Evolutionary conservation across 164 flowering plant genomes (phyloP).

Genomic region (Aristolochia contorta): DNA sequence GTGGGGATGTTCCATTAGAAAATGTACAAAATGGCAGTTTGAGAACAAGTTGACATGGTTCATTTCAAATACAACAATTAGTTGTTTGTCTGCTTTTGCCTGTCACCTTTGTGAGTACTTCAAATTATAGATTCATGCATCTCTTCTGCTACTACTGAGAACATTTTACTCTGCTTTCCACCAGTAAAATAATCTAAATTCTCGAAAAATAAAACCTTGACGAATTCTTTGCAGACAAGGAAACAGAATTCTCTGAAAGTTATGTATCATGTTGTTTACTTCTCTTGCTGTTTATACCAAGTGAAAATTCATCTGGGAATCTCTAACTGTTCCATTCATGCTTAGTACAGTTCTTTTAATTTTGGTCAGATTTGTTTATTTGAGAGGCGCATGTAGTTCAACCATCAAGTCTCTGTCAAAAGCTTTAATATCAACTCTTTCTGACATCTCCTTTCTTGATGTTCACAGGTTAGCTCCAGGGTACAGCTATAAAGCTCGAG

Average conservation of each 20-base stretch:
- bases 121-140: neutral
- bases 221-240: neutral
- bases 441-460: constrained; percentile 1
- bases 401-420: constrained; percentile 1
- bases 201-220: neutral
- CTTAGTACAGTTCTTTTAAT: neutral
- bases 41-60: constrained; percentile 11
- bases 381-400: neutral
- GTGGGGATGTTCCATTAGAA: constrained; percentile 15
- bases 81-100: neutral
- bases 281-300: neutral
- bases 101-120: neutral
- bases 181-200: neutral
- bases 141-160: neutral
- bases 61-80: neutral
- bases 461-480: constrained; percentile 3
- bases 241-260: neutral
- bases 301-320: neutral
- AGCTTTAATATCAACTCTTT: neutral
- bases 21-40: constrained; percentile 19
- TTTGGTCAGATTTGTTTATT: neutral
- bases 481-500: too few relatives aligned
- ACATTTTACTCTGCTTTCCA: neutral
- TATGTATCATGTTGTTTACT: neutral
- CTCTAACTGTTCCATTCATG: neutral